Base-by-base conservation (phyloP, 2,329 filamentous ascomycete species). In the Aspergillus sp. region DNA sequence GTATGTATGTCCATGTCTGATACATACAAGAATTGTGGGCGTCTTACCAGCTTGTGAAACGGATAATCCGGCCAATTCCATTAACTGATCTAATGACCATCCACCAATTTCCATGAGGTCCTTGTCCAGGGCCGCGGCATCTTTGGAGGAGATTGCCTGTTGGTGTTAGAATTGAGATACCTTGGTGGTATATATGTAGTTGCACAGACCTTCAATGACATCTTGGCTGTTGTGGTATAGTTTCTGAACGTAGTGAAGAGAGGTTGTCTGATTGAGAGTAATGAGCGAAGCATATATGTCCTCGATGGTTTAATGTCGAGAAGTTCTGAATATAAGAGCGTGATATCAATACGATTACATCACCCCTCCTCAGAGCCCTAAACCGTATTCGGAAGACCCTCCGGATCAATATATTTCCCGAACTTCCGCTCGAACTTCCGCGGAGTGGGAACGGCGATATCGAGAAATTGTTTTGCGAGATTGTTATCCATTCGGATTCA, bases 11-110 rank as follows among this genome's bases (percentile, higher is more conserved):
- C 7, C 19, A 17, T n/a, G 41, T 25, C 13, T 43, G 9, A 25
- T n/a, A 19, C 12, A 43, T 43, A 12, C 12, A 19, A 43, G 25
- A 30, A 2, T 30, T 4, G 4, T 12, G 25, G 13, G 6, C 17
- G 32, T 45, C 74, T 49, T 64, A 90, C 89, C 83, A 44, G 86
- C 90, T 75, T 97, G 90, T 10, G 91, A 91, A 22, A 97, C 90
- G 1, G 90, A 90, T 0, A 98, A 78, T 0, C 93, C 93, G 39
- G 93, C 93, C 6, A 98, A 74, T 66, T 97, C 93, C 93, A 98
- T 97, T 43, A 98, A 76, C 70, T 98, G 93, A 64, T 97, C 93
- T 47, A 98, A 80, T 9, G 89, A 95, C 71, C 95, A 98, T 7
- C 87, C 90, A 35, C 82, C 81, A 1, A 84, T 82, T 9, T 81